Evolutionary conservation across 805 yeast species (phyloP), one percentile per base, ranked within the genome.

Genomic region (Brettanomyces bruxellensis): DNA sequence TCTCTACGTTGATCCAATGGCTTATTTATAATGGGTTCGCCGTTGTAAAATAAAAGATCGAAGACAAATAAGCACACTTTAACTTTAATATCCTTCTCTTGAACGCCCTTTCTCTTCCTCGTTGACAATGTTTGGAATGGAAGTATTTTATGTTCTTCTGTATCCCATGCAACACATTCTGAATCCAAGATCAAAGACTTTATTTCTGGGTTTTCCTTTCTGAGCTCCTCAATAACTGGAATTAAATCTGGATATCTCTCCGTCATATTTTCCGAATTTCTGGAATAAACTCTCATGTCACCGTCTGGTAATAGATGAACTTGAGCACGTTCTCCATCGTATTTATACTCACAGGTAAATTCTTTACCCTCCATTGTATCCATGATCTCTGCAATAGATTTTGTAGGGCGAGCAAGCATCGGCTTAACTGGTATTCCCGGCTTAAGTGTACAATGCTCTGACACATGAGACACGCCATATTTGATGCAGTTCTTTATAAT

Each of bases 131-230:
- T 84, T 64, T 93, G 99, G 66, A 93, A 93, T 1, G 99, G 99
- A 47, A 93, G 67, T 47, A 93, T 91, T 62, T 83, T 86, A n/a
- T 78, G 63, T 23, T 74, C 71, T 45, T 75, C 83, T 47, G 82
- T 70, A 64, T 91, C 96, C 95, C 95, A 93, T 0, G 99, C 99
- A 7, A 93, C 99, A 6, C 96, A 96, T 66, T 93, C 99, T 66
- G 96, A 86, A 62, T 93, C 99, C 48, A 93, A 64, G 48, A 93
- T 88, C 62, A 91, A 71, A 7, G 86, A 75, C 38, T 67, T 66
- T 1, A 79, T 71, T 1, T 57, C 50, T 3, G 61, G 58, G 42
- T 65, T 64, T 25, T 47, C 24, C 5, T 22, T 34, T 40, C 55
- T 57, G 41, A 66, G 47, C 37, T 81, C 83, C 40, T 76, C 75